Base-by-base conservation (phyloP, 2,329 filamentous ascomycete species). In the Hymenotorrendiella dingleyae region DNA sequence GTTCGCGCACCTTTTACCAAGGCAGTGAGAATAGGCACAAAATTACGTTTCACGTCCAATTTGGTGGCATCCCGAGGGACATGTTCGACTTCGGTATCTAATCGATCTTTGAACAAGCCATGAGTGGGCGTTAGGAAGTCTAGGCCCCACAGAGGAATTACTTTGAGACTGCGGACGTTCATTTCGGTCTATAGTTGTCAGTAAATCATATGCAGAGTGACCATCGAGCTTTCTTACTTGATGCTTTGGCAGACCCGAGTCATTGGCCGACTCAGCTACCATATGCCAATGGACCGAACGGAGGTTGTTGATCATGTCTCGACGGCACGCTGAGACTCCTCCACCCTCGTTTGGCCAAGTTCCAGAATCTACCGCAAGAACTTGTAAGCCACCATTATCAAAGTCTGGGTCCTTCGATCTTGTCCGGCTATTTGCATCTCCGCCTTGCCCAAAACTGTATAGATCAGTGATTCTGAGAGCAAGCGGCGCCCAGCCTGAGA, bases 1-100 rank as follows among this genome's bases (percentile, higher is more conserved):
- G 69, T 65, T 26, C 72, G 64, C 6, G 71, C 68, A 16, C 70
- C 68, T 51, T 67, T 68, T 32, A 75, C 70, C 27, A 73, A 59
- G 10, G 64, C 63, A n/a, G 65, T 67, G 23, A 75, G 53, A 11
- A 73, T 66, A 1, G 73, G 73, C 26, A 75, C 65, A 54, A 76
- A 76, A 21, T 68, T 71, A 43, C 61, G 61, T 35, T 71, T 65
- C 50, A 78, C 68, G 42, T 73, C 68, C 64, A 59, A 38, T 70
- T 63, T 36, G 57, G 50, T 21, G 63, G 53, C 41, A 69, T 57
- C 55, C 66, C 48, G 50, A 60, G 52, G 41, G 72, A 57, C 63
- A 71, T 69, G 44, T 38, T 73, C 66, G 11, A 73, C 68, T 49
- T 72, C 66, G 0, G 67, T 63, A 37, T 71, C 66, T 5, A 71